Conservation (phyloP, 73 alveolate species). For the Paramecium pentaurelia region DNA sequence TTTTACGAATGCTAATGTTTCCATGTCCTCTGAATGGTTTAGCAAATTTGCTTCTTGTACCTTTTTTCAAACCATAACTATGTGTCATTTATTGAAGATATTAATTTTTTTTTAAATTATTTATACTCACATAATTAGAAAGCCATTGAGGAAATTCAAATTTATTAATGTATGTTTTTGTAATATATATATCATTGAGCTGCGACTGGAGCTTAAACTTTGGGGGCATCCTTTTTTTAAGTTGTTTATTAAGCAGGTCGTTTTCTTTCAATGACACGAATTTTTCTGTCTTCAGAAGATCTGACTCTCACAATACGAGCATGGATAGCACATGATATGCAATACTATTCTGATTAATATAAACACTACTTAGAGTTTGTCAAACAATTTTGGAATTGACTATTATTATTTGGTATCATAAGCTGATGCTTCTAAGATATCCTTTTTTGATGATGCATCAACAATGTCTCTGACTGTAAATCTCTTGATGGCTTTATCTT, state of each 20-base stretch:
- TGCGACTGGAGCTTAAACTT: conserved; percentile 4
- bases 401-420: conserved; percentile 61
- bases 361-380: conserved; percentile 37
- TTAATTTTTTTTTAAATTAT: neutral
- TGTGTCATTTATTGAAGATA: conserved; percentile 78
- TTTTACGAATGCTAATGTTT: conserved; percentile 80
- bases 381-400: conserved; percentile 41
- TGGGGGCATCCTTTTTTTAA: neutral
- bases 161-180: neutral
- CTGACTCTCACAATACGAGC: conserved; percentile 95
- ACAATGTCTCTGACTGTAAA: conserved; percentile 94
- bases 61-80: conserved; percentile 89
- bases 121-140: neutral
- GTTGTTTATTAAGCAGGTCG: neutral
- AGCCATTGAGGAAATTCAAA: conserved; percentile 32
- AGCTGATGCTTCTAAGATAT: conserved; percentile 87
- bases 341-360: conserved; percentile 62
- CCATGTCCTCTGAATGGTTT: conserved; percentile 83
- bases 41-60: conserved; percentile 90
- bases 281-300: conserved; percentile 75
- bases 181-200: neutral
- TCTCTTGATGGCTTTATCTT: conserved; percentile 97
- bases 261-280: conserved; percentile 61
- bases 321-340: conserved; percentile 95
- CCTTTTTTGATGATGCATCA: conserved; percentile 97